phyloP scores from a whole-genome alignment of 2,329 filamentous ascomycete genomes.

The Verticillium tricorpus region DNA sequence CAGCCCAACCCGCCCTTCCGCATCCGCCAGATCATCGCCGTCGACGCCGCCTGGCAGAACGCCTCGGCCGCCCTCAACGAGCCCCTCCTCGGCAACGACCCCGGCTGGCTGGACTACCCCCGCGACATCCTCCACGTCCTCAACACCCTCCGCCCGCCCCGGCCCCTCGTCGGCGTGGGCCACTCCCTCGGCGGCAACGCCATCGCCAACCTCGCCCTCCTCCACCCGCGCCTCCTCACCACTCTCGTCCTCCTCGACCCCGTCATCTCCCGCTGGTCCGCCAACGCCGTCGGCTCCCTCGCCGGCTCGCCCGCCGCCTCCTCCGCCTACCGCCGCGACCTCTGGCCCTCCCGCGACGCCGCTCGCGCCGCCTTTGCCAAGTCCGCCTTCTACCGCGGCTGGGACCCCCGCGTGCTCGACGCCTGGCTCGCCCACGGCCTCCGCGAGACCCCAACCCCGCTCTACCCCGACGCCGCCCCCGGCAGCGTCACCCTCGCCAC shows the following conservation, averaged over 20 bases:
- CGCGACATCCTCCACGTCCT: constrained; percentile 81
- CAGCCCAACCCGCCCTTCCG: constrained; percentile 48
- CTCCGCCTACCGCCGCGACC: constrained; percentile 70
- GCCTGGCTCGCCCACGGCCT: constrained; percentile 70
- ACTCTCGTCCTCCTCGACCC: constrained; percentile 79
- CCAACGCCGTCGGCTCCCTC: constrained; percentile 24
- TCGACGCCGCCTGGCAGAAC: constrained; percentile 84
- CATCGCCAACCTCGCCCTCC: constrained; percentile 65
- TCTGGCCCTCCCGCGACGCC: constrained; percentile 71
- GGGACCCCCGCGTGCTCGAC: constrained; percentile 78
- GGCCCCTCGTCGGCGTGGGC: constrained; percentile 77
- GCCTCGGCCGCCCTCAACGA: constrained; percentile 76
- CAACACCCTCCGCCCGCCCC: constrained; percentile 76
- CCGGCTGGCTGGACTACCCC: constrained; percentile 74
- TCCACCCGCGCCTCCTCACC: constrained; percentile 77
- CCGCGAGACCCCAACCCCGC: constrained; percentile 62
- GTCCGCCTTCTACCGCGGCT: constrained; percentile 72
- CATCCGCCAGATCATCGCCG: constrained; percentile 83
- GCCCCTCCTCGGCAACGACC: constrained; percentile 73
- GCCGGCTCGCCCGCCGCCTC: constrained; percentile 43
- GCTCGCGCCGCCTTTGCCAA: constrained; percentile 64
- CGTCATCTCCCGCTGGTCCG: constrained; percentile 57
- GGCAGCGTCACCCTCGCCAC: constrained; percentile 68
- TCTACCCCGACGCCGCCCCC: constrained; percentile 42
- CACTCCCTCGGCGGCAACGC: constrained; percentile 84